These are phyloP conservation scores for Pecoramyces ruminantium DNA, from an alignment of 192 early-diverging fungal species.

Conservation along the genomic window DNA sequence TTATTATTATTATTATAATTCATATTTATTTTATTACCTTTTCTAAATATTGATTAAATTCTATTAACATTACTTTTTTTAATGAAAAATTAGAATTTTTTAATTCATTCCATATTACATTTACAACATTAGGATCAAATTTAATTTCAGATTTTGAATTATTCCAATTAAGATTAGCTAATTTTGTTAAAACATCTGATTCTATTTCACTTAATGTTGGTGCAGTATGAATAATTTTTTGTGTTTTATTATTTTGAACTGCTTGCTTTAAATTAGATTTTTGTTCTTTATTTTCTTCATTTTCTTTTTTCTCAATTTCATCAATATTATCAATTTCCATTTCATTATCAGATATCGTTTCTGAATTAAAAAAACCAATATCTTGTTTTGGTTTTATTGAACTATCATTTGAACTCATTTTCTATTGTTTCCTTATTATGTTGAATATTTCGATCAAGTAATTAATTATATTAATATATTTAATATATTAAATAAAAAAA, in stretches of 20 bases:
- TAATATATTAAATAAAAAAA: no score
- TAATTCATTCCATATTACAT: conserved; percentile 39
- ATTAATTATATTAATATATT: no score
- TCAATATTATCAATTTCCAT: not conserved
- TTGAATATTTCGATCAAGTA: not conserved
- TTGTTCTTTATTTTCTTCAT: not conserved
- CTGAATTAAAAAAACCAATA: not conserved
- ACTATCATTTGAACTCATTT: not conserved
- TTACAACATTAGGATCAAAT: conserved; percentile 28
- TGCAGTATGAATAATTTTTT: not conserved
- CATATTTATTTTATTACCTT: conserved; percentile 16
- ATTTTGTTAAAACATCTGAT: conserved; percentile 6
- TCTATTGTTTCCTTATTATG: not conserved
- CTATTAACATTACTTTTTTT: conserved; percentile 48
- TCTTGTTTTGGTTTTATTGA: not conserved
- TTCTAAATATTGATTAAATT: conserved; percentile 62
- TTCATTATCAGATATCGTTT: not conserved
- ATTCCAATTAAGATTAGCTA: conserved; percentile 9
- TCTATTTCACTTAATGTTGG: conserved; percentile 16
- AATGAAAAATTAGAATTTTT: conserved; percentile 23
- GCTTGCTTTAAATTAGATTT: not conserved
- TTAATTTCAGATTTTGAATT: not conserved
- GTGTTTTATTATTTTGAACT: not conserved
- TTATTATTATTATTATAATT: no score
- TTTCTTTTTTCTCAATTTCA: not conserved